Conservation (phyloP, 2,329 filamentous ascomycete species). For the Setomelanomma holmii region DNA sequence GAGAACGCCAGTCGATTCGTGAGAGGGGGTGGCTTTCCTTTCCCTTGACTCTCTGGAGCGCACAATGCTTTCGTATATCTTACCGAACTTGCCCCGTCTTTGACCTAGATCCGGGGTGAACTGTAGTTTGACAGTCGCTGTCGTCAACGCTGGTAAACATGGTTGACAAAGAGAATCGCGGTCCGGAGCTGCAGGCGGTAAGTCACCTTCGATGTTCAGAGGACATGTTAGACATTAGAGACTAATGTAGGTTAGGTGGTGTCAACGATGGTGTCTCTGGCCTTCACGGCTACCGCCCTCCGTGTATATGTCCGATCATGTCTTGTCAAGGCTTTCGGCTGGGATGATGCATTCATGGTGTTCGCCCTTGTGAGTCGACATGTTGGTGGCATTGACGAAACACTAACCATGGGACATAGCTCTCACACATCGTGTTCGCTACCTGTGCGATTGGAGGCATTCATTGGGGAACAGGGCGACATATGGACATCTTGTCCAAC, state of each 20-base stretch:
- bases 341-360: slow-evolving; percentile 45
- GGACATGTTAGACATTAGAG: neutral
- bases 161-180: slow-evolving; percentile 38
- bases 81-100: slow-evolving; percentile 14
- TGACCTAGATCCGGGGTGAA: slow-evolving; percentile 18
- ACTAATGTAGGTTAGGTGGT: slow-evolving; percentile 30
- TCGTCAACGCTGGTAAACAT: slow-evolving; percentile 20
- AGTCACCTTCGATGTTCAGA: slow-evolving; percentile 11
- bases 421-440: slow-evolving; percentile 39
- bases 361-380: slow-evolving; percentile 30
- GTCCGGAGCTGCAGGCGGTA: slow-evolving; percentile 42
- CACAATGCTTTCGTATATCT: slow-evolving; percentile 23
- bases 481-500: slow-evolving; percentile 31
- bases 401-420: slow-evolving; percentile 16
- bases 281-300: slow-evolving; percentile 47
- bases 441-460: slow-evolving; percentile 39
- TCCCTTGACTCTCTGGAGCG: neutral
- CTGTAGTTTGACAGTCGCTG: slow-evolving; percentile 13
- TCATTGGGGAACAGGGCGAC: slow-evolving; percentile 42
- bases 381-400: neutral
- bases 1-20: slow-evolving; percentile 7
- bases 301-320: slow-evolving; percentile 52
- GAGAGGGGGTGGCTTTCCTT: neutral
- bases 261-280: slow-evolving; percentile 50
- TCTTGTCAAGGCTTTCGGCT: slow-evolving; percentile 49